Conservation (phyloP, 2,329 filamentous ascomycete genomes). For the Macrophomina pseudophaseolina region DNA sequence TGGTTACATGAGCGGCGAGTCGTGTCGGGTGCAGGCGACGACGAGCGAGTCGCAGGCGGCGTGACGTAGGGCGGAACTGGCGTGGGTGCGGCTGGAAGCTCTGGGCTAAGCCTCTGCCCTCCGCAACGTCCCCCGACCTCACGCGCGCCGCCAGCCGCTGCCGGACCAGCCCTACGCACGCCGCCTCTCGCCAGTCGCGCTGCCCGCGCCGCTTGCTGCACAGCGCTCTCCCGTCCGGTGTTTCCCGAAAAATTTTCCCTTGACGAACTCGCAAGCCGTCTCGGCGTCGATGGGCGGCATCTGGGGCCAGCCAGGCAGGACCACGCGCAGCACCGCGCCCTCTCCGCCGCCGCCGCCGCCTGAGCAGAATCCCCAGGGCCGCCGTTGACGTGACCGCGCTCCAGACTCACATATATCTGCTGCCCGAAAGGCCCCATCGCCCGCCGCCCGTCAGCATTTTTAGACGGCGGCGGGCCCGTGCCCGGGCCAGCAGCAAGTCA, state of each 20-base stretch:
- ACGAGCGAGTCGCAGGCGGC: background rate
- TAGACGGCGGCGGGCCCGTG: constrained; percentile 22
- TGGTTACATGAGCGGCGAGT: background rate
- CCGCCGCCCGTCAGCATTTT: constrained; percentile 22
- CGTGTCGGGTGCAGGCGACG: background rate
- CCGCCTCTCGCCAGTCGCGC: background rate
- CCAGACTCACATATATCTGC: constrained; percentile 20
- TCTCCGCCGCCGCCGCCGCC: background rate
- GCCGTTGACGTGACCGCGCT: constrained; percentile 17
- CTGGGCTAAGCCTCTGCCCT: constrained; percentile 16
- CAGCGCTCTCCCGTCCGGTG: constrained; percentile 10
- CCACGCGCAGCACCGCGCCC: constrained; percentile 10
- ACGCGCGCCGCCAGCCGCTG: background rate
- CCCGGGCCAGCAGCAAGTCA: background rate
- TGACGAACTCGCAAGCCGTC: too few relatives aligned
- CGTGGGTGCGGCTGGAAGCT: background rate
- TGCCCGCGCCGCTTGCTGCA: constrained; percentile 4
- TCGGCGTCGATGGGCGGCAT: background rate
- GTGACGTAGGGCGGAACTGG: background rate
- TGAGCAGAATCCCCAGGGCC: background rate
- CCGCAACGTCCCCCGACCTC: constrained; percentile 16
- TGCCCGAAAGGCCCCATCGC: constrained; percentile 19
- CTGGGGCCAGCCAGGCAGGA: background rate
- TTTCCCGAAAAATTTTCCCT: constrained; percentile 8
- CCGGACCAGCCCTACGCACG: constrained; percentile 10